Evolutionary conservation across 345 rosid species (phyloP).

Genomic region (Litchi chinensis): DNA sequence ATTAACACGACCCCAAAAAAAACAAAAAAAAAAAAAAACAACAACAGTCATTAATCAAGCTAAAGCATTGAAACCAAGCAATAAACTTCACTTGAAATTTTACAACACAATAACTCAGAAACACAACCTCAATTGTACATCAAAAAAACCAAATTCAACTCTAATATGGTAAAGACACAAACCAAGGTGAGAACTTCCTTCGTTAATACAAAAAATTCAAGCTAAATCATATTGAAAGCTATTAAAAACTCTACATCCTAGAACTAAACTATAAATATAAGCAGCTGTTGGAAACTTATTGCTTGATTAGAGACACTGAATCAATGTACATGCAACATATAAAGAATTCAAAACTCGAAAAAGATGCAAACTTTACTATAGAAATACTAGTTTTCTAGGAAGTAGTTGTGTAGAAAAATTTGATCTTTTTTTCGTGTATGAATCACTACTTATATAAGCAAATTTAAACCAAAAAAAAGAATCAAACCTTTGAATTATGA

Average conservation of each 20-base stretch:
- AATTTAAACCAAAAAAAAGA: background rate
- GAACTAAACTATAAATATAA: background rate
- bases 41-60: background rate
- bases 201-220: constrained; percentile 1
- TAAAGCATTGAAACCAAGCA: constrained; percentile 6
- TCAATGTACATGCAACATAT: background rate
- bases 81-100: background rate
- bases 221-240: background rate
- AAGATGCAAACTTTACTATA: background rate
- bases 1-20: background rate
- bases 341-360: background rate
- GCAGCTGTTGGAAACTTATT: background rate
- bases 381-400: background rate
- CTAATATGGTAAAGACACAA: background rate
- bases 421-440: background rate
- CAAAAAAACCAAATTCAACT: background rate
- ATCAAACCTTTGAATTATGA: constrained; percentile 11
- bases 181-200: constrained; percentile 1
- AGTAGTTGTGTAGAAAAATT: background rate
- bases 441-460: background rate
- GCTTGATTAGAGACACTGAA: background rate
- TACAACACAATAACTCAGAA: background rate
- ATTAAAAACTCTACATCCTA: background rate
- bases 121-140: background rate
- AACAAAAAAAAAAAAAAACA: background rate